Percentiles rank a stretch among this genome's conserved stretches.
Evolutionary conservation across 805 yeast genomes (phyloP).

Genomic region (Saccharomyces jurei): DNA sequence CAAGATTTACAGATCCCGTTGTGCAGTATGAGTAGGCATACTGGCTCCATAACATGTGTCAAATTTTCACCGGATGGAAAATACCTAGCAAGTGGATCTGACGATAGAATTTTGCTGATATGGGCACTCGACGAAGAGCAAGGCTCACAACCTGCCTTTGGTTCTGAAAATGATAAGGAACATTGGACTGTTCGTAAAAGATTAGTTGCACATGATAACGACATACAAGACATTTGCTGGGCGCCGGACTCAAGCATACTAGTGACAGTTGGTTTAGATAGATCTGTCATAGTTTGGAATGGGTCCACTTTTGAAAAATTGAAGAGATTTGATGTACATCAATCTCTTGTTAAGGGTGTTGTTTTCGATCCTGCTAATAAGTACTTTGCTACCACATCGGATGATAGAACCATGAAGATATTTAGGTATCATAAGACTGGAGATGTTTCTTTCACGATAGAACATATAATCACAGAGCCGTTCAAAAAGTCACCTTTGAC

Average conservation of each 20-base stretch:
- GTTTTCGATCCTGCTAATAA: slow-evolving; percentile 97
- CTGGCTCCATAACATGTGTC: slow-evolving; percentile 93
- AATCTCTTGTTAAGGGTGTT: slow-evolving; percentile 91
- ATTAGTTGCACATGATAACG: slow-evolving; percentile 94
- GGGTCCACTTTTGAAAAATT: slow-evolving; percentile 82
- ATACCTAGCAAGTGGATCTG: slow-evolving; percentile 90
- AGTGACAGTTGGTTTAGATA: slow-evolving; percentile 90
- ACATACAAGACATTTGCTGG: slow-evolving; percentile 97
- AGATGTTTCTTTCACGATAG: slow-evolving; percentile 78
- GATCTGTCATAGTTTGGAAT: slow-evolving; percentile 89
- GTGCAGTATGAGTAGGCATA: slow-evolving; percentile 89
- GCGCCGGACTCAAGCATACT: slow-evolving; percentile 86
- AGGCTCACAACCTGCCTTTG: slow-evolving; percentile 45
- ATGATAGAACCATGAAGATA: slow-evolving; percentile 83
- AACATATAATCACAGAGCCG: slow-evolving; percentile 74
- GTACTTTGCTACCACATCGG: slow-evolving; percentile 94
- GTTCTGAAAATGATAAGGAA: slow-evolving; percentile 68
- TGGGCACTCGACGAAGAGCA: slow-evolving; percentile 83
- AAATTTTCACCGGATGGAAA: slow-evolving; percentile 88
- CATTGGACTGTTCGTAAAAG: slow-evolving; percentile 93
- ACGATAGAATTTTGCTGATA: slow-evolving; percentile 80
- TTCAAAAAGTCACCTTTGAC: slow-evolving; percentile 84
- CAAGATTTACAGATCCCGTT: slow-evolving; percentile 43
- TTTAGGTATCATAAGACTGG: slow-evolving; percentile 72
- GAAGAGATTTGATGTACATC: slow-evolving; percentile 85